Base-by-base conservation (phyloP, 2,329 filamentous ascomycete species). In the Hypocrella siamensis region DNA sequence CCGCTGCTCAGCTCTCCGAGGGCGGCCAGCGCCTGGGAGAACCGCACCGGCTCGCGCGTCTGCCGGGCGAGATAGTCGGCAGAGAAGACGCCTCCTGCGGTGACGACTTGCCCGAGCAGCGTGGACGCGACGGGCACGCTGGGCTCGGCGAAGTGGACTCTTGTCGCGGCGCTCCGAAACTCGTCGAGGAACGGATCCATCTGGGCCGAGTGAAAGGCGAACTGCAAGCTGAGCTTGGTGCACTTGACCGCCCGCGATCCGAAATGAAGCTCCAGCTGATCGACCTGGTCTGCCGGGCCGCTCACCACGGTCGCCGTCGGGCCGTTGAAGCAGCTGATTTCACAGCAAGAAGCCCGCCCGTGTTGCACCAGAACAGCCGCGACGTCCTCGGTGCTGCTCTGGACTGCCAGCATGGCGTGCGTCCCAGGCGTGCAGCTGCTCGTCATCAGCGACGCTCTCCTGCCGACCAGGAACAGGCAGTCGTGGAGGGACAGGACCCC, bases 71-170 rank as follows among this genome's bases (percentile, higher is more conserved):
- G 14, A 15, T 31, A 31, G 10, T 31, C 17, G 18, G 29, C 29
- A 16, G 12, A 3, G 3, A 31, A 11, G 3, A 10, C 15, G 18
- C 9, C 22, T 10, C 12, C 29, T 17, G 19, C 29, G 7, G 11
- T 8, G 11, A 31, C 61, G 30, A 73, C 57, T 15, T 63, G 57
- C 8, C 63, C 63, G 3, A 68, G 61, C 2, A 79, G 28, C 66
- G 82, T 72, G 15, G 79, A 86, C 26, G 86, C 64, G 22, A 28
- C 16, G 16, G 27, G 27, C 9, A 28, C 7, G 2, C 14, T 3
- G 8, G 27, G 27, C 6, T n/a, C 11, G 9, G 8, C 14, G 18
- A 28, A 28, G 7, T 9, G 9, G 6, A 18, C 16, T 7, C 27
- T 5, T 15, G 8, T n/a, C 17, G 16, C 11, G 15, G 18, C 15